phyloP scores from a whole-genome alignment of 805 yeast genomes.

The Saccharomycopsis schoenii region DNA sequence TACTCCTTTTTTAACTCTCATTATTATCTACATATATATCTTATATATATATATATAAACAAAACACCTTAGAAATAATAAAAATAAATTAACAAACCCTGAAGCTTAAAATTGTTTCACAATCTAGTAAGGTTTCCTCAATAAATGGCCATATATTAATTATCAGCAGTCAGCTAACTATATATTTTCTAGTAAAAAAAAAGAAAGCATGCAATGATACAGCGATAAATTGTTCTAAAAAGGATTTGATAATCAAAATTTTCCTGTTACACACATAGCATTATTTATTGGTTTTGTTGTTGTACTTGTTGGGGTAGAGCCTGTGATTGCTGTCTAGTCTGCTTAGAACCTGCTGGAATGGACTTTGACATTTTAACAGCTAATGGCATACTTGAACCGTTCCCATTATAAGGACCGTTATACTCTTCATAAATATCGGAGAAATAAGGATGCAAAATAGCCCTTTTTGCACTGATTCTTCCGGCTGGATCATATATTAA shows the following conservation, averaged over 20 bases:
- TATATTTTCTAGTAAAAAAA: too few relatives aligned
- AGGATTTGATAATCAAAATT: too few relatives aligned
- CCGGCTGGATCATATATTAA: conserved; percentile 88
- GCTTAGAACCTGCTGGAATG: neutral
- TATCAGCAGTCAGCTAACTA: too few relatives aligned
- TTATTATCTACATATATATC: neutral
- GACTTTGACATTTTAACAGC: neutral
- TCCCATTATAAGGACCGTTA: neutral
- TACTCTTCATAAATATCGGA: conserved; percentile 33
- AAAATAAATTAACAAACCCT: too few relatives aligned
- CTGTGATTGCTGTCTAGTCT: neutral
- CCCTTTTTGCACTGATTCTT: conserved; percentile 90
- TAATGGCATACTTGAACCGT: neutral
- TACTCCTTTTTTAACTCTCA: neutral
- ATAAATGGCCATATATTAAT: too few relatives aligned
- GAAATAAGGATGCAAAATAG: conserved; percentile 82
- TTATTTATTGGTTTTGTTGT: neutral
- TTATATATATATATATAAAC: neutral
- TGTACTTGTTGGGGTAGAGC: neutral
- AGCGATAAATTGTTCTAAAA: too few relatives aligned
- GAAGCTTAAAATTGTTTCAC: too few relatives aligned
- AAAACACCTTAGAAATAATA: neutral
- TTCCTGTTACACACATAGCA: neutral
- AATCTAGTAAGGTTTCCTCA: too few relatives aligned
- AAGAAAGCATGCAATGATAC: too few relatives aligned